These are phyloP conservation scores for Pseudopyricularia javanii DNA, from an alignment of 2,329 filamentous ascomycete species.

Conservation along the genomic window DNA sequence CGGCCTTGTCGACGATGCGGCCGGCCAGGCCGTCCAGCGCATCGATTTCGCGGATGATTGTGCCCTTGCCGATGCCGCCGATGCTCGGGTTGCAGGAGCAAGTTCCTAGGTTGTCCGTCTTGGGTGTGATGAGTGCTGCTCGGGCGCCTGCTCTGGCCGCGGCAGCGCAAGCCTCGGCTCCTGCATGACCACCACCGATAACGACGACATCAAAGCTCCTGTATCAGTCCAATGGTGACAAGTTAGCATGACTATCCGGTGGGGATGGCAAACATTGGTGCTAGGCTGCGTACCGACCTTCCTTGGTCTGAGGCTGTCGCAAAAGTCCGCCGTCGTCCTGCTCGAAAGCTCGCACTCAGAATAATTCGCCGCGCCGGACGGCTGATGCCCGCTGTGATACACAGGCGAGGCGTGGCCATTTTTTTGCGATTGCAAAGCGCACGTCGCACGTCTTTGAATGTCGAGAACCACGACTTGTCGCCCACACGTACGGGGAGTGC, in stretches of 20 bases:
- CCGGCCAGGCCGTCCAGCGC: slow-evolving; percentile 85
- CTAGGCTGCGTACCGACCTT: background rate
- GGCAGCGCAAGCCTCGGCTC: slow-evolving; percentile 84
- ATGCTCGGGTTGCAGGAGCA: slow-evolving; percentile 97
- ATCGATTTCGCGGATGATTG: slow-evolving; percentile 89
- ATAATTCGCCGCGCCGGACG: background rate
- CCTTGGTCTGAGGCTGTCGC: background rate
- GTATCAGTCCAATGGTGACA: background rate
- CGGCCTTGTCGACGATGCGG: slow-evolving; percentile 82
- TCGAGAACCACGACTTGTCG: background rate
- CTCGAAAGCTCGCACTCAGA: background rate
- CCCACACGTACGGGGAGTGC: too few relatives aligned
- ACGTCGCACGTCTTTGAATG: background rate
- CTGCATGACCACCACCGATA: slow-evolving; percentile 90
- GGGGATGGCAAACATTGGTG: background rate
- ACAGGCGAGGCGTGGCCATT: background rate
- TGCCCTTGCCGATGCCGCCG: slow-evolving; percentile 96
- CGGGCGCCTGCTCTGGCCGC: slow-evolving; percentile 79
- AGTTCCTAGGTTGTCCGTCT: slow-evolving; percentile 76
- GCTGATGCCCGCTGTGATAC: background rate
- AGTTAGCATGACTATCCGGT: background rate
- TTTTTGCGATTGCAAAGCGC: background rate
- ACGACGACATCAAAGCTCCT: slow-evolving; percentile 86
- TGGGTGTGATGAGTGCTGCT: slow-evolving; percentile 83
- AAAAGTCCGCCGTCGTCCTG: slow-evolving; percentile 1